Evolutionary conservation across 306 rosid species (phyloP).

Genomic region (Corylus avellana): DNA sequence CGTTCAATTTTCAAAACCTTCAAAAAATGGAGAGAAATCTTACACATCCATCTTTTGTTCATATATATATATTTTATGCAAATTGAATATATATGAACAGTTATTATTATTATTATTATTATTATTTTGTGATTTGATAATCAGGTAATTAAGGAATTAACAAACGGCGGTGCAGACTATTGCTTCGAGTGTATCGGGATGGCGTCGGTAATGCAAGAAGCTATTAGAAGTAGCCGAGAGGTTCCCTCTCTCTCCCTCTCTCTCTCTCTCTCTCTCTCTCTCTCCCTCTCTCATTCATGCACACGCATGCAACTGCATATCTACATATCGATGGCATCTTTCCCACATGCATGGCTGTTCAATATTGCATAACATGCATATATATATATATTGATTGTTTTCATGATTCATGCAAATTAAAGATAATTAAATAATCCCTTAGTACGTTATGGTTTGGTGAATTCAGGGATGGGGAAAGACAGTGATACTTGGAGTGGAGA

Average conservation of each 20-base stretch:
- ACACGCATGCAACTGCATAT: not conserved
- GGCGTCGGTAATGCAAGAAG: slow-evolving; percentile 63
- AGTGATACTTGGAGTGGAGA: slow-evolving; percentile 52
- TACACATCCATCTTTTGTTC: too few relatives aligned
- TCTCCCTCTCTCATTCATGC: not conserved
- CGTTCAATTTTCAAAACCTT: too few relatives aligned
- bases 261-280: not conserved
- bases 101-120: too few relatives aligned
- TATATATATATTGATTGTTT: too few relatives aligned
- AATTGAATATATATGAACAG: too few relatives aligned
- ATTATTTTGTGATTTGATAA: not conserved
- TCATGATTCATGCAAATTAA: too few relatives aligned
- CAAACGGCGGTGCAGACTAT: slow-evolving; percentile 68
- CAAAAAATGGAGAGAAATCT: too few relatives aligned
- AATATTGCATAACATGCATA: too few relatives aligned
- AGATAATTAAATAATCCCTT: not conserved
- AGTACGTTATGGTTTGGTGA: not conserved
- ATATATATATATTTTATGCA: too few relatives aligned
- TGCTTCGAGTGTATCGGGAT: slow-evolving; percentile 76
- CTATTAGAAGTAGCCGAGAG: slow-evolving; percentile 46
- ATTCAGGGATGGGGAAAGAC: slow-evolving; percentile 67
- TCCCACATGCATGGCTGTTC: too few relatives aligned
- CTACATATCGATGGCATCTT: too few relatives aligned
- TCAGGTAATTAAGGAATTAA: slow-evolving; percentile 64
- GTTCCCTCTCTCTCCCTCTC: slow-evolving; percentile 26